Evolutionary conservation across 495 filamentous ascomycete genomes (phyloP).

Genomic region (Lasiosphaeria ovina): DNA sequence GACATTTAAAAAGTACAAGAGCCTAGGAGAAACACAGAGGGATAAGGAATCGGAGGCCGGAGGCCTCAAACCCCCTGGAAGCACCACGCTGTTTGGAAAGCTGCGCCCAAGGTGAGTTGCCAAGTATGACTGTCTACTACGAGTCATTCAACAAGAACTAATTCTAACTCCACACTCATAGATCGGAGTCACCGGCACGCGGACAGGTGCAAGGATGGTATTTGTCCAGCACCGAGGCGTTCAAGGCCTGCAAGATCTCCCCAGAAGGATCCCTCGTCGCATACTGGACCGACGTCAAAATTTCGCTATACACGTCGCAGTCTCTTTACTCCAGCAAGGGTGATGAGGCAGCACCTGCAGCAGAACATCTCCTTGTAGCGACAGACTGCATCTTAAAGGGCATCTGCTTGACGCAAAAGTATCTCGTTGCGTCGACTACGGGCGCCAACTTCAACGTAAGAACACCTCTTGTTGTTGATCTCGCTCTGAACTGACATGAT

Average conservation of each 20-base stretch:
- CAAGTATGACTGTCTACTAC: neutral
- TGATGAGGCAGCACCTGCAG: slow-evolving; percentile 3
- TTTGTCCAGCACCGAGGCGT: slow-evolving; percentile 14
- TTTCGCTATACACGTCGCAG: slow-evolving; percentile 30
- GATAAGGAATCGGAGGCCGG: neutral
- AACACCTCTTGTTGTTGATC: slow-evolving; percentile 1
- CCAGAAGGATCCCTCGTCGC: slow-evolving; percentile 26
- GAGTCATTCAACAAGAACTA: neutral
- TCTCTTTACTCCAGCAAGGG: slow-evolving; percentile 16
- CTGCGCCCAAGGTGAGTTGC: slow-evolving; percentile 10
- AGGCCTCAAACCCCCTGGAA: neutral
- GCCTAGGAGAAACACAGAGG: slow-evolving; percentile 1
- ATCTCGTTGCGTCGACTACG: slow-evolving; percentile 24
- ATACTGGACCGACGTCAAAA: slow-evolving; percentile 32
- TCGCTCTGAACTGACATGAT: slow-evolving; percentile 2
- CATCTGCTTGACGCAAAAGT: slow-evolving; percentile 18
- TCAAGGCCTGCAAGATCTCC: slow-evolving; percentile 33
- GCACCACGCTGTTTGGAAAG: neutral
- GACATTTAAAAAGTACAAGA: slow-evolving; percentile 7
- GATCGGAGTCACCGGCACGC: neutral
- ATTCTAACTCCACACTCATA: neutral
- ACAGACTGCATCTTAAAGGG: slow-evolving; percentile 18
- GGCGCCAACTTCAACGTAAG: slow-evolving; percentile 18
- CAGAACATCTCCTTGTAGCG: slow-evolving; percentile 6
- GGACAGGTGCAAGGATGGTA: slow-evolving; percentile 14